A percentile compares a stretch with the other conserved stretches of the same genome.
Conservation (phyloP, 768 basidiomycete genomes). For the Naganishia friedmannii region DNA sequence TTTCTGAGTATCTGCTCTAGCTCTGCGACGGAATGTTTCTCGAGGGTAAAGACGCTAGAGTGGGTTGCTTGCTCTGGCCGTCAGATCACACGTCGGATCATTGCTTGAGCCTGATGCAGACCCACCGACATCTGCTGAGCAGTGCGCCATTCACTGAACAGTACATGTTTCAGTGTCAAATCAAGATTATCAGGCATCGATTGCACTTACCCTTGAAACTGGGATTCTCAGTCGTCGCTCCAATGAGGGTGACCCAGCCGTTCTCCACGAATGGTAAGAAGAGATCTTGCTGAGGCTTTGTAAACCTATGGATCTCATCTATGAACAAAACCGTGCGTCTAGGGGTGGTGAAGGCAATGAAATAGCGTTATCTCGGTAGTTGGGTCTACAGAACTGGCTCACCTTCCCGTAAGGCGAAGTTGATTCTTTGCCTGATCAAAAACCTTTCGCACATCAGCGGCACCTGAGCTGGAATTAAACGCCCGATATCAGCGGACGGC, state of each 20-base stretch:
- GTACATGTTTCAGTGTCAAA: background rate
- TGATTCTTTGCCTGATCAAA: slow-evolving; percentile 72
- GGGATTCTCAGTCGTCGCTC: slow-evolving; percentile 86
- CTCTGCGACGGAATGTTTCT: slow-evolving; percentile 65
- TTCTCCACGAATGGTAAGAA: slow-evolving; percentile 78
- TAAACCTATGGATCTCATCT: slow-evolving; percentile 72
- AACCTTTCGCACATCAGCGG: slow-evolving; percentile 68
- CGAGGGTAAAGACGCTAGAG: slow-evolving; percentile 68
- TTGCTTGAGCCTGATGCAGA: slow-evolving; percentile 19
- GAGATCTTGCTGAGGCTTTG: slow-evolving; percentile 59
- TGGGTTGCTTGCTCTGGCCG: background rate
- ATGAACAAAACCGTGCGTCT: slow-evolving; percentile 68
- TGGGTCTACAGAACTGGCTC: background rate
- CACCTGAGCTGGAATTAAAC: slow-evolving; percentile 46
- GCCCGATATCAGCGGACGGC: slow-evolving; percentile 46
- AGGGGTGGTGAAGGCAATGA: slow-evolving; percentile 13
- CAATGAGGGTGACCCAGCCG: slow-evolving; percentile 73
- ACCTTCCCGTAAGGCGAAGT: slow-evolving; percentile 64
- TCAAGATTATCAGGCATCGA: too few species aligned
- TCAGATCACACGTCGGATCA: background rate
- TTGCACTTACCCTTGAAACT: slow-evolving; percentile 62
- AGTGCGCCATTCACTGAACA: slow-evolving; percentile 62
- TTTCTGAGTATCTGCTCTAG: slow-evolving; percentile 61
- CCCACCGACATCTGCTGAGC: slow-evolving; percentile 71
- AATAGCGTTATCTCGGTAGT: background rate